Percentiles rank a stretch among this genome's conserved stretches.
Conservation (phyloP, 129 eudicot genomes). For the Tanacetum coccineum region DNA sequence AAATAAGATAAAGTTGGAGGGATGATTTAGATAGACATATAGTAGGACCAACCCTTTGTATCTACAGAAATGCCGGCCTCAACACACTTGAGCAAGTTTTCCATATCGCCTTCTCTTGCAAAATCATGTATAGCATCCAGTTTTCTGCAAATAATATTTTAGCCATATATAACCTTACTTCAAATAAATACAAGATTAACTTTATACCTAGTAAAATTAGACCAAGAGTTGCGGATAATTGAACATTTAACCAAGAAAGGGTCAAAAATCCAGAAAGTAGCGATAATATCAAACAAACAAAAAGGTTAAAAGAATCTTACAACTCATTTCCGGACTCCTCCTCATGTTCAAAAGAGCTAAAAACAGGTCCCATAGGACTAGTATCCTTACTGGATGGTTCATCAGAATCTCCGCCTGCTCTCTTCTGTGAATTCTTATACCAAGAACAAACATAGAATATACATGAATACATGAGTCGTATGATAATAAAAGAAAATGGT, state of each 20-base stretch:
- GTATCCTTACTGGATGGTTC: constrained; percentile 42
- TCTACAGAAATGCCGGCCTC: constrained; percentile 57
- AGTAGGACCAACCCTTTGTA: constrained; percentile 46
- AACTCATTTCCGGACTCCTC: constrained; percentile 69
- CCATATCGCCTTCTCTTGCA: constrained; percentile 78
- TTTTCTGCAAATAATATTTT: constrained; percentile 40
- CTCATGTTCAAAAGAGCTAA: constrained; percentile 58
- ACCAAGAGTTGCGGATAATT: not conserved
- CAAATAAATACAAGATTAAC: not conserved
- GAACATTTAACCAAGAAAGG: not conserved
- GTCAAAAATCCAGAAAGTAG: not conserved
- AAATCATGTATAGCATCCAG: constrained; percentile 78
- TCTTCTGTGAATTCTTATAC: constrained; percentile 45
- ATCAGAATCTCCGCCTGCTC: constrained; percentile 30
- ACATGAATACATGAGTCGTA: constrained; percentile 1
- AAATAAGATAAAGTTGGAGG: too few relatives aligned
- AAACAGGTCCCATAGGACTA: constrained; percentile 86
- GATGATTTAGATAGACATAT: not conserved
- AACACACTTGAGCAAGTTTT: constrained; percentile 55
- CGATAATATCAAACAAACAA: not conserved
- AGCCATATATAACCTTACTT: constrained; percentile 11
- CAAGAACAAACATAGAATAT: constrained; percentile 9
- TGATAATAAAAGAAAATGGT: not conserved
- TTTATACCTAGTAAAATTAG: not conserved
- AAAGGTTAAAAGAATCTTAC: constrained; percentile 47